These are phyloP conservation scores for Castanea mollissima DNA, from an alignment of 306 rosid genomes.

Conservation along the genomic window DNA sequence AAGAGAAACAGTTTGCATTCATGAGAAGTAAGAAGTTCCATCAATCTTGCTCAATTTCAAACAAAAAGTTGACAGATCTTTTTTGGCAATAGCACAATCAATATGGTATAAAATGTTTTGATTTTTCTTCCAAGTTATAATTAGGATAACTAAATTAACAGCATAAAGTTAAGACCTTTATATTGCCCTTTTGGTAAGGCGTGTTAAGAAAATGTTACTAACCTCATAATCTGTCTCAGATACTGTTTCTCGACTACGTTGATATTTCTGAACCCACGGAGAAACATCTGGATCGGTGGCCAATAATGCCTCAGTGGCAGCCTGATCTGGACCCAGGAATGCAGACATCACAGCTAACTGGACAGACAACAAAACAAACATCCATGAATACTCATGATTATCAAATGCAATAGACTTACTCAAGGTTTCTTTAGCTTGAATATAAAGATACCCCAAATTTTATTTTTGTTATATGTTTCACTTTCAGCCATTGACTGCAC, in stretches of 20 bases:
- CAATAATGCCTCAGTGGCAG: constrained; percentile 67
- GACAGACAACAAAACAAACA: constrained; percentile 16
- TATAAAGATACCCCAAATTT: background rate
- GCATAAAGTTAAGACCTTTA: background rate
- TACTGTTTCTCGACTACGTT: constrained; percentile 89
- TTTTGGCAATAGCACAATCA: background rate
- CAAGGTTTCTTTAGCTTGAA: background rate
- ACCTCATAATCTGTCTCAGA: constrained; percentile 97
- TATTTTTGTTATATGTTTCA: background rate
- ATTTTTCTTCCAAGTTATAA: background rate
- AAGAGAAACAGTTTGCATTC: background rate
- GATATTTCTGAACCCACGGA: constrained; percentile 91
- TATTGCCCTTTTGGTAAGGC: background rate
- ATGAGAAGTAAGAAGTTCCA: no score
- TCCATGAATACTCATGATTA: constrained; percentile 1
- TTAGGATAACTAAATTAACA: background rate
- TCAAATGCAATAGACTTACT: background rate
- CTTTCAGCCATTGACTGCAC: background rate
- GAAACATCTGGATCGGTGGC: constrained; percentile 76
- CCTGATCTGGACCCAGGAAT: constrained; percentile 89
- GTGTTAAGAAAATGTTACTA: background rate
- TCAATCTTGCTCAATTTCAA: background rate
- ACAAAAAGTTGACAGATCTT: background rate
- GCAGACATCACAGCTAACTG: constrained; percentile 91
- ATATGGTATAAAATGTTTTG: background rate